phyloP scores from a whole-genome alignment of 2,329 filamentous ascomycete species.

The Coccinonectria pachysandricola region DNA sequence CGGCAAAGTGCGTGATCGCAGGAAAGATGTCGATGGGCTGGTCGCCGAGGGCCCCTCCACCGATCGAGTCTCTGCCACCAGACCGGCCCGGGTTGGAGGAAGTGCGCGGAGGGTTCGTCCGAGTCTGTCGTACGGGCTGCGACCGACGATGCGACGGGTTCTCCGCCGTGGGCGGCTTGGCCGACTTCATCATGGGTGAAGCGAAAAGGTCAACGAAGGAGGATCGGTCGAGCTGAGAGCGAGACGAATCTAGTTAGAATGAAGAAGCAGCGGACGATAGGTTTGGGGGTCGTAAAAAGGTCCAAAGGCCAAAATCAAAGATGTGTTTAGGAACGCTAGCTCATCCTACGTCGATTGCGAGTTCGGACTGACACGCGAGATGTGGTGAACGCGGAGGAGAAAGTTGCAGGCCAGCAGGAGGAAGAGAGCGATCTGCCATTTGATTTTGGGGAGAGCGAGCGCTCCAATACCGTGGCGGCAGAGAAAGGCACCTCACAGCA shows the following conservation, averaged over 20 bases:
- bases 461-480: slow-evolving; percentile 12
- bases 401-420: slow-evolving; percentile 15
- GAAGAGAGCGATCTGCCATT: slow-evolving; percentile 12
- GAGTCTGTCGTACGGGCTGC: slow-evolving; percentile 55
- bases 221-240: slow-evolving; percentile 13
- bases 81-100: slow-evolving; percentile 37
- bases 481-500: slow-evolving; percentile 4
- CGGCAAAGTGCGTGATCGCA: slow-evolving; percentile 67
- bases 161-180: slow-evolving; percentile 35
- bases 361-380: slow-evolving; percentile 8
- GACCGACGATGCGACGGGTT: slow-evolving; percentile 44
- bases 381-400: slow-evolving; percentile 9
- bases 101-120: slow-evolving; percentile 51
- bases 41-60: slow-evolving; percentile 34
- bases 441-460: slow-evolving; percentile 16
- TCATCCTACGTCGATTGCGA: slow-evolving; percentile 14
- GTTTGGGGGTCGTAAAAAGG: no score
- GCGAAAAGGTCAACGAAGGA: slow-evolving; percentile 16
- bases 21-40: slow-evolving; percentile 58
- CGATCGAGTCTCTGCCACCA: slow-evolving; percentile 35
- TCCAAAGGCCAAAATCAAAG: no score
- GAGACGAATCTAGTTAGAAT: slow-evolving; percentile 12
- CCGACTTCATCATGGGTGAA: slow-evolving; percentile 42
- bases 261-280: no score
- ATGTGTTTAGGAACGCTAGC: slow-evolving; percentile 14